These are phyloP conservation scores for Calendula officinalis DNA, from an alignment of 129 eudicot genomes.

Conservation along the genomic window DNA sequence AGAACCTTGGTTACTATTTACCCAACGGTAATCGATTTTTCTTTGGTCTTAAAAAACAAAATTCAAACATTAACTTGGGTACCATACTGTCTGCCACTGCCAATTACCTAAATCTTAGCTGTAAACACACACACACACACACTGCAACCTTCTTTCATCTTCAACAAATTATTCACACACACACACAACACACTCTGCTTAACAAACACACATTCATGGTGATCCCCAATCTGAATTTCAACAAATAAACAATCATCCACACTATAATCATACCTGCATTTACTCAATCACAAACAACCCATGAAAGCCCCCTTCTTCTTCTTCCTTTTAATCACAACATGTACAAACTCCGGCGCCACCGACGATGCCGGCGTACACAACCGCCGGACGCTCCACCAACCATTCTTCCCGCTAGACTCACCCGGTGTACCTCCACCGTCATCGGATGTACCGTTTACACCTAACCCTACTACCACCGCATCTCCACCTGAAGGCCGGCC, in stretches of 20 bases:
- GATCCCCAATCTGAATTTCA: neutral
- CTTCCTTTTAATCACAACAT: constrained; percentile 19
- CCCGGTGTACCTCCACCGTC: constrained; percentile 21
- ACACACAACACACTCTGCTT: constrained; percentile 10
- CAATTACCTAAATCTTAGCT: constrained; percentile 37
- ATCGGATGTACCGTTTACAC: constrained; percentile 33
- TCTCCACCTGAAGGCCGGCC: constrained; percentile 35
- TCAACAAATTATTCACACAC: constrained; percentile 22
- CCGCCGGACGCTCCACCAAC: constrained; percentile 87
- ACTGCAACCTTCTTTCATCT: constrained; percentile 18
- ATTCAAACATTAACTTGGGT: constrained; percentile 15
- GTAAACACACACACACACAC: constrained; percentile 23
- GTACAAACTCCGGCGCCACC: constrained; percentile 24
- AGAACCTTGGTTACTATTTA: neutral
- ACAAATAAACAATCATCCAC: neutral
- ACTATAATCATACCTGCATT: constrained; percentile 21
- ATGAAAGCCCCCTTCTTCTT: constrained; percentile 32
- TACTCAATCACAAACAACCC: constrained; percentile 15
- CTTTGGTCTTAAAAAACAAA: constrained; percentile 1
- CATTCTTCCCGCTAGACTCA: constrained; percentile 58
- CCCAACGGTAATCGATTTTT: neutral
- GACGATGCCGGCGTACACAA: constrained; percentile 23
- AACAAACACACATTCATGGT: constrained; percentile 22
- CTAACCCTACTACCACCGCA: constrained; percentile 31
- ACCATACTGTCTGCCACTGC: constrained; percentile 24